These are phyloP conservation scores for Neurospora sp. DNA, from an alignment of 495 filamentous ascomycete species.

Conservation along the genomic window DNA sequence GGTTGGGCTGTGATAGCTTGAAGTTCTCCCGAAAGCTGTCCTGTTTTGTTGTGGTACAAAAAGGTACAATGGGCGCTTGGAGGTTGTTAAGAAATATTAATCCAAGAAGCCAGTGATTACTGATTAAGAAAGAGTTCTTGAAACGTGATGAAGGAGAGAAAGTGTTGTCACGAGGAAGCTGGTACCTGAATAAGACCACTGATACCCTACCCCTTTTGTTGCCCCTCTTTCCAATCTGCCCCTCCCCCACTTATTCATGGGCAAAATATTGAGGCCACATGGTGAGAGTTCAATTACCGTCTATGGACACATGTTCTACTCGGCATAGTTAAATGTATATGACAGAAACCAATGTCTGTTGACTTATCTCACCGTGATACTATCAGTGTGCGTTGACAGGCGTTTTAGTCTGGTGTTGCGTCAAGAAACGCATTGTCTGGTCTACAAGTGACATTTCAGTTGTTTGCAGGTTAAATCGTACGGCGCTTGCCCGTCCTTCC, in stretches of 20 bases:
- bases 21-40: not conserved
- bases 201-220: constrained; percentile 1
- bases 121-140: not conserved
- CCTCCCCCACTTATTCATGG: constrained; percentile 1
- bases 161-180: not conserved
- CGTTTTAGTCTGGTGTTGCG: not conserved
- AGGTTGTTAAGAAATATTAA: not conserved
- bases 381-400: not conserved
- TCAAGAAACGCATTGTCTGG: not conserved
- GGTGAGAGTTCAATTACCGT: not conserved
- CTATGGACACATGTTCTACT: not conserved
- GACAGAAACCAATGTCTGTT: not conserved
- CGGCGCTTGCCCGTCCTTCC: not conserved
- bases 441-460: not conserved
- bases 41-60: not conserved
- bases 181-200: not conserved
- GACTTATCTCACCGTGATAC: not conserved
- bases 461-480: not conserved
- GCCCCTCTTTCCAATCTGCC: not conserved
- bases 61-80: not conserved
- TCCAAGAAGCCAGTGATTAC: not conserved
- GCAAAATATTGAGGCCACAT: not conserved
- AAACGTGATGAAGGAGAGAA: not conserved
- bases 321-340: not conserved
- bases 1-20: not conserved